A percentile compares a stretch with the other conserved stretches of the same genome.
These are phyloP conservation scores for Hypericum perforatum DNA, from an alignment of 345 rosid species.

Conservation along the genomic window DNA sequence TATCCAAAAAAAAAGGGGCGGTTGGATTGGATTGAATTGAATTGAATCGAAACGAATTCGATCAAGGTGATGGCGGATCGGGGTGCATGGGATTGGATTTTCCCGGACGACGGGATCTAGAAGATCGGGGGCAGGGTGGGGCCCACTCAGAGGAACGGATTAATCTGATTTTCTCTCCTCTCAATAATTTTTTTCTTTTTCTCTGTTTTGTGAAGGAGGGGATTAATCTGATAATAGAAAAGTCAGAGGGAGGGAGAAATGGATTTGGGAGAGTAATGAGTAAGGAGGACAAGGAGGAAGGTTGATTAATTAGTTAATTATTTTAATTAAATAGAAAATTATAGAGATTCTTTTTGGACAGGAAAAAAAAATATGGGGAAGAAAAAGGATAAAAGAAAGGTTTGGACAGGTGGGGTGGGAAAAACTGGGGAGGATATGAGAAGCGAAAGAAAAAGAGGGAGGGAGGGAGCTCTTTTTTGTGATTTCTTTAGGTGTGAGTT, in stretches of 20 bases:
- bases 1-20: background rate
- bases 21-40: background rate
- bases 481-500: too few species aligned
- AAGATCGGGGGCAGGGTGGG: too few species aligned
- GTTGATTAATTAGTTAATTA: too few species aligned
- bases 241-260: background rate
- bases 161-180: background rate
- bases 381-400: too few species aligned
- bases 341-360: too few species aligned
- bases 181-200: background rate
- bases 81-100: background rate
- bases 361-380: too few species aligned
- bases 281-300: too few species aligned
- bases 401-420: too few species aligned
- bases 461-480: background rate
- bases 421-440: background rate
- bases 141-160: background rate
- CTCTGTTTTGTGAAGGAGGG: background rate
- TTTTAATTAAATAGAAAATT: too few species aligned
- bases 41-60: background rate
- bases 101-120: too few species aligned
- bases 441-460: background rate
- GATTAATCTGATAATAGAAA: conserved; percentile 1
- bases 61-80: background rate
- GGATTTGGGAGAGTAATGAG: background rate